Evolutionary conservation across 164 flowering plant species (phyloP), one percentile per base, ranked within the genome.

Genomic region (Annona squamosa): DNA sequence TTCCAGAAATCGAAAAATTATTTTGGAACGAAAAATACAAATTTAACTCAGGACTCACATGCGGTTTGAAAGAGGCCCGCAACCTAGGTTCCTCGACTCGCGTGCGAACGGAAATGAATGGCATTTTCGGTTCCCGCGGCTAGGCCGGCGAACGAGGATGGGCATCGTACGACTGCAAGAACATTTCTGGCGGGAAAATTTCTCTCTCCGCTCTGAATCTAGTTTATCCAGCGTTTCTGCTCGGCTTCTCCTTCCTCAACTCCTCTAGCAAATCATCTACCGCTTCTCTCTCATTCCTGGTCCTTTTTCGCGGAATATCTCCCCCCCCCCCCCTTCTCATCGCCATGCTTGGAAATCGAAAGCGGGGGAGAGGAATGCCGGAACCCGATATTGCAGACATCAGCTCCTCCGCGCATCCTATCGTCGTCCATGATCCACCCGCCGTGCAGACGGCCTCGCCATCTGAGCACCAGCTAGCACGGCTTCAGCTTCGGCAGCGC

Each of bases 401-500:
- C 17, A 17, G 65, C 18, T 19, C 6, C 44, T 64, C 16, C 43
- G 67, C 59, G 12, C 3, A 16, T 62, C 59, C 63, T 47, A 44
- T 1, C 46, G 5, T 67, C 19, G 71, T 7, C 9, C 72, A 57
- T 67, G 70, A 45, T 13, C 65, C 63, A 47, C 10, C 62, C 4
- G 3, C 46, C 18, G 65, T 12, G 56, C 46, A 52, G 48, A 57
- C 19, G n/a, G 5, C 73, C 0, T 6, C 71, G 18, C 37, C 45
- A 0, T 46, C 74, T 19, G 83, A 81, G 12, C 47, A 70, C 5
- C 79, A 81, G 75, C 52, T 79, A 0, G 73, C 76, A 18, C 79
- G 82, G 67, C 46, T 44, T 7, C 80, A 70, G 73, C 88, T 94
- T 57, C 90, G 97, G 5, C 77, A 73, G 74, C 86, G 89, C 41